phyloP scores from a whole-genome alignment of 208 protist species.

The Perkinsela sp. region DNA sequence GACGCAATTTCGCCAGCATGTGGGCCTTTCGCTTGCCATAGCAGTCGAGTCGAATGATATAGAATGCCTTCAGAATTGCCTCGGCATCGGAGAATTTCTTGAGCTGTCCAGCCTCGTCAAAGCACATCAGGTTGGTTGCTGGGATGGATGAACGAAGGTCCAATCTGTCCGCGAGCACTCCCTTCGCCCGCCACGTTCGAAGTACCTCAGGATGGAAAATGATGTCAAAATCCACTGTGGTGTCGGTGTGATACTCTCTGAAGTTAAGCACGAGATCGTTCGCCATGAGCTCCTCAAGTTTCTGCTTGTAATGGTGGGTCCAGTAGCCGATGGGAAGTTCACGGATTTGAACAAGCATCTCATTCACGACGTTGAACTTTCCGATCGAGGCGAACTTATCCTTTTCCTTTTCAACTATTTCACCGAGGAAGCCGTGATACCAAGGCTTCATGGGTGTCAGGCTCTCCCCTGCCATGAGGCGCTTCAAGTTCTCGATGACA shows the following conservation, averaged over 20 bases:
- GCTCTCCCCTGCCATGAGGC: slow-evolving; percentile 47
- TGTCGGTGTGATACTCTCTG: slow-evolving; percentile 83
- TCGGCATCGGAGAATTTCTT: slow-evolving; percentile 68
- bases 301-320: slow-evolving; percentile 80
- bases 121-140: slow-evolving; percentile 88
- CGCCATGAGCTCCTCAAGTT: slow-evolving; percentile 66
- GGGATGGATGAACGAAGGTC: slow-evolving; percentile 61
- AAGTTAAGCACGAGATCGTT: slow-evolving; percentile 70
- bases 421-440: slow-evolving; percentile 85
- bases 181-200: slow-evolving; percentile 27
- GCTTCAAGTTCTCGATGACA: slow-evolving; percentile 63
- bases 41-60: slow-evolving; percentile 66
- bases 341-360: slow-evolving; percentile 67
- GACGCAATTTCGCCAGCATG: slow-evolving; percentile 48
- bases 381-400: slow-evolving; percentile 45
- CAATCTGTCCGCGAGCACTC: slow-evolving; percentile 59
- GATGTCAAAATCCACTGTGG: slow-evolving; percentile 75
- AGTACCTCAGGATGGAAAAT: slow-evolving; percentile 56
- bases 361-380: slow-evolving; percentile 20
- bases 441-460: slow-evolving; percentile 67
- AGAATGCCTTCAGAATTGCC: slow-evolving; percentile 89
- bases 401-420: slow-evolving; percentile 37
- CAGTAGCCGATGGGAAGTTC: slow-evolving; percentile 86
- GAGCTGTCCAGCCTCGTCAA: slow-evolving; percentile 76
- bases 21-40: slow-evolving; percentile 87